Base-by-base conservation (phyloP, 2,329 filamentous ascomycete species). In the Aplosporella prunicola region DNA sequence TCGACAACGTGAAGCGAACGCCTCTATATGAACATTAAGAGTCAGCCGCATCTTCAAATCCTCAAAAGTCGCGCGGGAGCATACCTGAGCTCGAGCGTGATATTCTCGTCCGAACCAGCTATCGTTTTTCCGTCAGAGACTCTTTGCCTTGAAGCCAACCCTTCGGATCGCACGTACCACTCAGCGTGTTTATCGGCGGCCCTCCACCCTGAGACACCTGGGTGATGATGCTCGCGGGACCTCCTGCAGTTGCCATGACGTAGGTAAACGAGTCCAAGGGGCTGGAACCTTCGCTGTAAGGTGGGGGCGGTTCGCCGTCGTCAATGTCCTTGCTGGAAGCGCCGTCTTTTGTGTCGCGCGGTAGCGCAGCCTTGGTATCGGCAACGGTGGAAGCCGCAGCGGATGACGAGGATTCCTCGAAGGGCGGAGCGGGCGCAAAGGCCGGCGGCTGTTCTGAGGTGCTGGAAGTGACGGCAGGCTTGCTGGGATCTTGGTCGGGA, bases 141-240 rank as follows among this genome's bases (percentile, higher is more conserved):
- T n/a, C n/a, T n/a, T n/a, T n/a, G n/a, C n/a, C n/a, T n/a, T n/a
- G 9, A n/a, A 25, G 23, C 23, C 9, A 9, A 25, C 9, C 23
- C 9, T 25, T 25, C 23, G 9, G n/a, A n/a, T 25, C 23, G 9
- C n/a, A 25, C 23, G 30, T 66, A 87, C 84, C 84, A 76, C 84
- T 86, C 43, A 96, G 71, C 39, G 85, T 82, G 62, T 91, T 93
- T 51, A 95, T 78, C 24, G 88, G 83, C 52, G 87, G 83, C 15
- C 74, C 72, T 34, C 82, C 88, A 48, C 82, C 82, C 65, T 98
- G 91, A 60, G 93, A 88, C 52, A 98, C 91, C 69, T 98, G 91
- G 64, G 91, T 98, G 67, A 98, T 93, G 59, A 98, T 94, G 76
- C 91, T 96, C 69, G 88, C 82, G 52, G 88, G 84, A 68, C 88